Percentiles rank a stretch among this genome's conserved stretches.
These are phyloP conservation scores for Pholiota molesta DNA, from an alignment of 768 basidiomycete species.

Conservation along the genomic window DNA sequence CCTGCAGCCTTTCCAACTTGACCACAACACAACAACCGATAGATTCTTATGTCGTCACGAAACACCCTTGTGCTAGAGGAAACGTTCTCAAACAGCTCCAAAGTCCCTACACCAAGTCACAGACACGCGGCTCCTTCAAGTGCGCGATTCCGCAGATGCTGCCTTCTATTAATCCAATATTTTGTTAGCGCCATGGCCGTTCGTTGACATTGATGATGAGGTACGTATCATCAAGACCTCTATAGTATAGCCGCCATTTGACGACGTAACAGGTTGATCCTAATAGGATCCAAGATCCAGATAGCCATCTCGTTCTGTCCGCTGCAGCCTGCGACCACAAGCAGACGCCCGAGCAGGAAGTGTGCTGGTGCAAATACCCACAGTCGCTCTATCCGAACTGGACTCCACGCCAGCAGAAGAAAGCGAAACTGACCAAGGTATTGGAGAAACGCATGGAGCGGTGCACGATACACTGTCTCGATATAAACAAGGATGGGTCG, in stretches of 20 bases:
- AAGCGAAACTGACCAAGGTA: conserved; percentile 38
- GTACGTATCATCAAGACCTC: conserved; percentile 15
- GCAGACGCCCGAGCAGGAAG: conserved; percentile 22
- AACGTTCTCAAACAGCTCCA: conserved; percentile 22
- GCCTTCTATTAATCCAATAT: conserved; percentile 16
- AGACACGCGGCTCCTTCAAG: conserved; percentile 46
- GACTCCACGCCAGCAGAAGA: conserved; percentile 47
- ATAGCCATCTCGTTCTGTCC: conserved; percentile 22
- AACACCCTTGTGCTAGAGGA: conserved; percentile 11
- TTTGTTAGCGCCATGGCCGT: conserved; percentile 34
- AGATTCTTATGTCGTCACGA: not conserved
- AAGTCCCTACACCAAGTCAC: conserved; percentile 35
- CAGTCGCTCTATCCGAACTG: conserved; percentile 59
- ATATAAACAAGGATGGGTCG: conserved; percentile 38
- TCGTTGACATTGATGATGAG: conserved; percentile 35
- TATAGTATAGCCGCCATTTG: not conserved
- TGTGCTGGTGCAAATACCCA: conserved; percentile 47
- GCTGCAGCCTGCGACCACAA: conserved; percentile 27
- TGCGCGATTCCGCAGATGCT: conserved; percentile 16
- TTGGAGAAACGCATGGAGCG: conserved; percentile 18
- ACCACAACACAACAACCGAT: not conserved
- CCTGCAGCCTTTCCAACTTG: not conserved
- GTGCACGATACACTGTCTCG: conserved; percentile 40
- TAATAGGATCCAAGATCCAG: conserved; percentile 25
- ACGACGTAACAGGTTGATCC: conserved; percentile 27